phyloP scores from a whole-genome alignment of 305 asterid species.

The Fraxinus baroniana region DNA sequence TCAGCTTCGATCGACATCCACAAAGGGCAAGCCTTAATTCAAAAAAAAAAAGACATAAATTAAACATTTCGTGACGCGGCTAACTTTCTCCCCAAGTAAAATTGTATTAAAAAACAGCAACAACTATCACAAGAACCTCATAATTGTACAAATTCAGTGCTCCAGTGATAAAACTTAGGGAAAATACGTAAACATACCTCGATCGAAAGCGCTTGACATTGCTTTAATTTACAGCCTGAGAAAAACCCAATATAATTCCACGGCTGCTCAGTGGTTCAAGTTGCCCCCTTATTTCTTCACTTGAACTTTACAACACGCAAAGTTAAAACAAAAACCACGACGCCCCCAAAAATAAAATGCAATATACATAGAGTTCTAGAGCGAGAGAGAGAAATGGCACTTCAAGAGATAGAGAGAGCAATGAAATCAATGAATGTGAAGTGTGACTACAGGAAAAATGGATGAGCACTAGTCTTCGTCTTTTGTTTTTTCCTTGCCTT shows the following conservation, averaged over 20 bases:
- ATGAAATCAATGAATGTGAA: not conserved
- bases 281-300: not conserved
- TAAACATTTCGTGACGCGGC: not conserved
- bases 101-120: not conserved
- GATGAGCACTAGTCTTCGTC: not conserved
- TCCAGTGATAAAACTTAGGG: not conserved
- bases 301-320: not conserved
- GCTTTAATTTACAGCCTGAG: not conserved
- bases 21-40: conserved; percentile 7
- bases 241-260: not conserved
- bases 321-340: not conserved
- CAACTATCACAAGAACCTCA: not conserved
- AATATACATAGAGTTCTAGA: not conserved
- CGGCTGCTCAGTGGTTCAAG: not conserved
- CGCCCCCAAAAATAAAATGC: not conserved
- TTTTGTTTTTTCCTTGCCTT: not conserved
- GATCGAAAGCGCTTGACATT: not conserved
- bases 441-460: not conserved
- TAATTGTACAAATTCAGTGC: not conserved
- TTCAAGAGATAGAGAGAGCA: not conserved
- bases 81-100: not conserved
- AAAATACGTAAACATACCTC: conserved; percentile 1
- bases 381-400: not conserved
- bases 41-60: conserved; percentile 5
- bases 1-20: conserved; percentile 1